Evolutionary conservation across 768 basidiomycete species (phyloP).

Genomic region (Daedaleopsis sinensis): DNA sequence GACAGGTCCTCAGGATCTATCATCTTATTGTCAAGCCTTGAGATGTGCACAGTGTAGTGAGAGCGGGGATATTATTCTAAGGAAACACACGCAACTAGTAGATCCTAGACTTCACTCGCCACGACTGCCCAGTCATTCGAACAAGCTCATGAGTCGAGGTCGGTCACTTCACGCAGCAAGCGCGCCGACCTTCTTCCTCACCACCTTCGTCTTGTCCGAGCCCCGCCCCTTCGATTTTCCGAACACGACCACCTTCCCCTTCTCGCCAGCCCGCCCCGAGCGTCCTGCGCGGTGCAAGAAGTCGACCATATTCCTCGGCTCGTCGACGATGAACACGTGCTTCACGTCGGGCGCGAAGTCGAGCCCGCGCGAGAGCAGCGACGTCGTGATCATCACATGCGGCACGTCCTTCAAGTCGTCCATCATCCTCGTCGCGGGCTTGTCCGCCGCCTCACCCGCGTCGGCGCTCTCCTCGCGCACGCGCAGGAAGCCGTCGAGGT

Average conservation of each 20-base stretch:
- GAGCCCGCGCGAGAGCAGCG: constrained; percentile 85
- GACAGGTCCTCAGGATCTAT: too few relatives aligned
- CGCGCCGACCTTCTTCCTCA: constrained; percentile 52
- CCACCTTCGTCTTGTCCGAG: constrained; percentile 51
- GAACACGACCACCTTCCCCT: constrained; percentile 76
- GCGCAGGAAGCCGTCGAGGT: constrained; percentile 73
- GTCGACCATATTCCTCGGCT: constrained; percentile 88
- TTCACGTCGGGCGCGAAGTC: constrained; percentile 83
- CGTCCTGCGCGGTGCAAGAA: constrained; percentile 92
- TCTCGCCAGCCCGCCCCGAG: constrained; percentile 71
- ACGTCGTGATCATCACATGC: constrained; percentile 85
- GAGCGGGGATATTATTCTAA: too few relatives aligned
- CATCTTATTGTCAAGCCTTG: too few relatives aligned
- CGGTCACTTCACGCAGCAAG: constrained; percentile 21
- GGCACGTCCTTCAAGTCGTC: constrained; percentile 39
- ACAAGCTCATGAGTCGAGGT: too few relatives aligned
- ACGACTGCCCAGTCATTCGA: too few relatives aligned
- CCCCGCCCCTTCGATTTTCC: constrained; percentile 71
- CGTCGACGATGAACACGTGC: constrained; percentile 87
- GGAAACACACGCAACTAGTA: too few relatives aligned
- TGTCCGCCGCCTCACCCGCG: background rate
- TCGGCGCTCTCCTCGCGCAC: constrained; percentile 18
- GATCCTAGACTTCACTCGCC: too few relatives aligned
- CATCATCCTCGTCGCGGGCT: background rate
- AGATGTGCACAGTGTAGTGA: too few relatives aligned